Base-by-base conservation (phyloP, 1,284 basidiomycete genomes). In the Rhodotorula sp. region DNA sequence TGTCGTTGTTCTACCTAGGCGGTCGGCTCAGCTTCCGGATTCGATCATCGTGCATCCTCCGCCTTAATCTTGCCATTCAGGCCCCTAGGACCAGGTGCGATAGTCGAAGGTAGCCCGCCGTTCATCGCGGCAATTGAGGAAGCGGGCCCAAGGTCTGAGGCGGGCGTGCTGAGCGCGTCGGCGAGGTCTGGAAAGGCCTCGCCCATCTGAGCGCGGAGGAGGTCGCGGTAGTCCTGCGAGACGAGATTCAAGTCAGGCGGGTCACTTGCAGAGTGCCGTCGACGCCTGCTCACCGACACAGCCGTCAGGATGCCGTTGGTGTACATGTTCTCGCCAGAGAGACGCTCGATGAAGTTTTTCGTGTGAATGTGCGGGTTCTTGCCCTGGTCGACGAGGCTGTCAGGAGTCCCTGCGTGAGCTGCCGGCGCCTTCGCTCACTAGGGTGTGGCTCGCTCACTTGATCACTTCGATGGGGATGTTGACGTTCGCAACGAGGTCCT, bases 251-350 rank as follows among this genome's bases (percentile, higher is more conserved):
- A 6, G 15, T 59, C 56, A 32, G 36, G n/a, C 7, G 32, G 24
- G 30, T 47, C n/a, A n/a, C 53, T 11, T 30, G n/a, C 1, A n/a
- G 59, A 67, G 15, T 36, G 7, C n/a, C n/a, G 56, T 34, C 34
- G 46, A 10, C 10, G 24, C 81, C 84, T 76, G 22, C 73, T 34
- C 74, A 90, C 90, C 62, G 86, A 84, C 39, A 92, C 84, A 6
- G 89, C 89, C 55, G 85, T 84, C 55, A 92, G 88, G 77, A 91
- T 91, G n/a, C 89, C 90, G 78, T 91, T 90, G 85, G 91, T 90
- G 76, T 90, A 91, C 79, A 91, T 89, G 78, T 92, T 92, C 81
- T 91, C 90, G 1, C 89, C 89, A 30, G 90, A 88, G 0, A 89
- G 86, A 60, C 90, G 84, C 79, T 92, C 90, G 20, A 91, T 79